A percentile compares a stretch with the other conserved stretches of the same genome.
These are phyloP conservation scores for Xylaria grammica DNA, from an alignment of 495 filamentous ascomycete species.

Conservation along the genomic window DNA sequence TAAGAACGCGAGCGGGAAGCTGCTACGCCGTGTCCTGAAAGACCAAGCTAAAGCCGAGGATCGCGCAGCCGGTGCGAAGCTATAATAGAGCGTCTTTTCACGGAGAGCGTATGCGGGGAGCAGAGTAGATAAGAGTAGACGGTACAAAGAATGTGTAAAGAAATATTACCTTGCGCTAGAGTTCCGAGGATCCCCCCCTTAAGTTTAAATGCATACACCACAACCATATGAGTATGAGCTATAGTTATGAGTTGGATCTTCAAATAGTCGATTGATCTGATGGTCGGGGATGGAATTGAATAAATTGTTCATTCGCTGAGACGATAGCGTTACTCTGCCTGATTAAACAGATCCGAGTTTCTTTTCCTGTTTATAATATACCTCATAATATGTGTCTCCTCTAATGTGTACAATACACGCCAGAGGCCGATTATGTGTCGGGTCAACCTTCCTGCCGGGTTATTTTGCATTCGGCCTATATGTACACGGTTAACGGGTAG, in stretches of 20 bases:
- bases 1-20: constrained; percentile 87
- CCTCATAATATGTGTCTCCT: no score
- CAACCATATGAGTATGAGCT: neutral
- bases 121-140: neutral
- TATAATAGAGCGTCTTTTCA: constrained; percentile 13
- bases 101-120: neutral
- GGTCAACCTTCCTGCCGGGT: no score
- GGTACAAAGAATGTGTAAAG: neutral
- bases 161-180: neutral
- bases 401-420: no score
- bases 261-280: neutral
- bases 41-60: constrained; percentile 43
- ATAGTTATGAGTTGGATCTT: neutral
- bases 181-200: no score
- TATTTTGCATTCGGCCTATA: no score
- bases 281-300: neutral
- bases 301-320: neutral
- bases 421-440: no score
- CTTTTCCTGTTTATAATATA: no score
- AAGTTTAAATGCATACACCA: no score
- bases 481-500: no score
- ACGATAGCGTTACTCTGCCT: no score
- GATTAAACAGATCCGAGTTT: no score
- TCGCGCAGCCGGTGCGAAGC: constrained; percentile 33
- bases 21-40: constrained; percentile 72